Conservation (phyloP, 2,329 filamentous ascomycete genomes). For the Bipolaris zeicola region DNA sequence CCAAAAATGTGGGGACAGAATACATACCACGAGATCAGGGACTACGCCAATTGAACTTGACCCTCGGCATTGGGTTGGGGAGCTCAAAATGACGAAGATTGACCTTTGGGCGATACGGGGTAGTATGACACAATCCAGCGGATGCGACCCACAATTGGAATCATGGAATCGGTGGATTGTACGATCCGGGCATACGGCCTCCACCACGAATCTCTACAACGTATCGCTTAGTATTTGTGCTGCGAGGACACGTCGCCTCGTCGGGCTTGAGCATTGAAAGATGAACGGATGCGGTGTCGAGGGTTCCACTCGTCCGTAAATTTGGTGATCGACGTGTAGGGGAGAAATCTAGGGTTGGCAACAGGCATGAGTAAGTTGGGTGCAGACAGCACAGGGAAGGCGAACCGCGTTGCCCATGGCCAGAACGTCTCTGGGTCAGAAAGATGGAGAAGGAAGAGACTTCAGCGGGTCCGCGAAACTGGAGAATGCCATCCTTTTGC, state of each 20-base stretch:
- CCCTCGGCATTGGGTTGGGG: neutral
- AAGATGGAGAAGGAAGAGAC: conserved; percentile 16
- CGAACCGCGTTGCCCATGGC: conserved; percentile 2
- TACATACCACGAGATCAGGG: neutral
- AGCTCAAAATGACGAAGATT: neutral
- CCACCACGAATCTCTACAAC: conserved; percentile 4
- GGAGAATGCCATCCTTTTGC: conserved; percentile 7
- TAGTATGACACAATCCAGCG: conserved; percentile 15
- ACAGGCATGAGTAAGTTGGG: conserved; percentile 3
- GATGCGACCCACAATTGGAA: conserved; percentile 9
- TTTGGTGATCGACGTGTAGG: neutral
- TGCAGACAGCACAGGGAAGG: conserved; percentile 3
- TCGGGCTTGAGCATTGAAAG: conserved; percentile 2
- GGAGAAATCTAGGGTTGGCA: neutral
- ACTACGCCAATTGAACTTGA: neutral
- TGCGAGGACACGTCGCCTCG: conserved; percentile 16
- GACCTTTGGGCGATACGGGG: conserved; percentile 4
- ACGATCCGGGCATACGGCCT: conserved; percentile 7
- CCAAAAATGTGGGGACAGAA: neutral
- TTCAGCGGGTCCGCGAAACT: conserved; percentile 14
- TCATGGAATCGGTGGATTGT: conserved; percentile 8
- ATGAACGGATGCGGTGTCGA: conserved; percentile 7
- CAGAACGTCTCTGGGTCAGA: conserved; percentile 11
- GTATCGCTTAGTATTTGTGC: conserved; percentile 11
- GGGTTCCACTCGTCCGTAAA: conserved; percentile 1